Percentiles rank a stretch among this genome's conserved stretches.
Conservation (phyloP, 73 alveolate genomes). For the Tetrahymena thermophila region DNA sequence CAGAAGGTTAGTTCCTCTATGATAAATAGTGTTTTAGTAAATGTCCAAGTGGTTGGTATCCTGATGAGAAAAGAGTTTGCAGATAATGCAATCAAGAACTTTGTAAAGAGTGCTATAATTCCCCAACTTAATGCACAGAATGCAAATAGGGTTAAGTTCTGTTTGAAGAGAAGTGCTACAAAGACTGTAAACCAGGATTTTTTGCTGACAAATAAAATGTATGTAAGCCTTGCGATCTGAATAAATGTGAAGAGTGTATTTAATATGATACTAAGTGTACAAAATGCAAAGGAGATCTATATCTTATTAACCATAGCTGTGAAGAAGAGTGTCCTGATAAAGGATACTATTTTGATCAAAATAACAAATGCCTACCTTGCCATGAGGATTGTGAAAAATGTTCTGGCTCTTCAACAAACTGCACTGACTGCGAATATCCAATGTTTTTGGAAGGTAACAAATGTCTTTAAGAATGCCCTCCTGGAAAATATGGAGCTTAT, state of each 20-base stretch:
- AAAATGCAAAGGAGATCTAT: neutral
- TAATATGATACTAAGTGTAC: neutral
- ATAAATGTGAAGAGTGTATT: neutral
- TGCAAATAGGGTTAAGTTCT: neutral
- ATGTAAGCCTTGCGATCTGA: neutral
- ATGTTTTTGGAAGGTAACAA: neutral
- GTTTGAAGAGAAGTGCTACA: neutral
- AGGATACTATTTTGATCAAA: neutral
- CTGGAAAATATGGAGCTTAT: neutral
- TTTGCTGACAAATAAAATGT: neutral
- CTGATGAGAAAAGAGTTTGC: neutral
- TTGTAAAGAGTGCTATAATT: neutral
- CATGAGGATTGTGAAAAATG: neutral
- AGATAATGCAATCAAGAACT: neutral
- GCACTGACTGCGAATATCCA: neutral
- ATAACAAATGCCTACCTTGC: neutral
- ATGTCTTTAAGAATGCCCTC: neutral
- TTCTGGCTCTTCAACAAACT: neutral
- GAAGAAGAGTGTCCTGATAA: neutral
- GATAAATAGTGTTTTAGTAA: neutral
- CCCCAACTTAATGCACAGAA: neutral
- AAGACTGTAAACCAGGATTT: neutral
- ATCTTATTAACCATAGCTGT: neutral
- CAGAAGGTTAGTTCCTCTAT: neutral
- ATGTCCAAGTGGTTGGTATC: neutral